These are phyloP conservation scores for Daldinia bambusicola DNA, from an alignment of 495 filamentous ascomycete genomes.

Conservation along the genomic window DNA sequence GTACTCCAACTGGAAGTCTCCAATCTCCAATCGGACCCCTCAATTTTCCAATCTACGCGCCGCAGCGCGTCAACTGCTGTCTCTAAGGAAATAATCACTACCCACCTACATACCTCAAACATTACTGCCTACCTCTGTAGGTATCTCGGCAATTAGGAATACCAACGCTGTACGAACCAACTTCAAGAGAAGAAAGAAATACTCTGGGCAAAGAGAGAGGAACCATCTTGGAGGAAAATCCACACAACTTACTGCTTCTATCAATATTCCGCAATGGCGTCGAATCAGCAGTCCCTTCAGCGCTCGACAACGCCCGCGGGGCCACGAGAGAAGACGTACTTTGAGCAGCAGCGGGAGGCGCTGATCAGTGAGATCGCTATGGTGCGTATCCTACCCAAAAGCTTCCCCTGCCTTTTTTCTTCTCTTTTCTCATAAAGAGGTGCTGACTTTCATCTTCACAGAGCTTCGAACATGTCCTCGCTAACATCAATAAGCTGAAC, in stretches of 20 bases:
- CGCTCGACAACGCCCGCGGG: slow-evolving; percentile 49
- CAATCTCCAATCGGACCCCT: slow-evolving; percentile 1
- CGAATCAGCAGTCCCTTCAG: slow-evolving; percentile 24
- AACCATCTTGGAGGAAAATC: too few relatives aligned
- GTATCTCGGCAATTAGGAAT: not conserved
- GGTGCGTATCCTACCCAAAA: slow-evolving; percentile 56
- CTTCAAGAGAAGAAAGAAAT: too few relatives aligned
- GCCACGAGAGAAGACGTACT: slow-evolving; percentile 62
- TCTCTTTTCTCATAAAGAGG: too few relatives aligned
- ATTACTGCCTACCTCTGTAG: not conserved
- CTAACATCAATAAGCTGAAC: slow-evolving; percentile 96
- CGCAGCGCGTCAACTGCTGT: not conserved
- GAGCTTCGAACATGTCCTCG: slow-evolving; percentile 93
- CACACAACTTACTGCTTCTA: not conserved
- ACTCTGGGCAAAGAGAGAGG: too few relatives aligned
- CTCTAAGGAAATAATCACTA: not conserved
- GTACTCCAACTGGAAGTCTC: not conserved
- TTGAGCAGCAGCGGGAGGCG: slow-evolving; percentile 83
- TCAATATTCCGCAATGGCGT: slow-evolving; percentile 46
- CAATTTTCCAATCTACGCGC: not conserved
- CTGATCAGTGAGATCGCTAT: slow-evolving; percentile 81
- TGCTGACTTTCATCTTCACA: slow-evolving; percentile 52
- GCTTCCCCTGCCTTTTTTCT: slow-evolving; percentile 1
- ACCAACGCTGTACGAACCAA: too few relatives aligned
- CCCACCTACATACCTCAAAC: not conserved